Evolutionary conservation across 169 alveolate genomes (phyloP).

Genomic region (Besnoitia besnoiti): DNA sequence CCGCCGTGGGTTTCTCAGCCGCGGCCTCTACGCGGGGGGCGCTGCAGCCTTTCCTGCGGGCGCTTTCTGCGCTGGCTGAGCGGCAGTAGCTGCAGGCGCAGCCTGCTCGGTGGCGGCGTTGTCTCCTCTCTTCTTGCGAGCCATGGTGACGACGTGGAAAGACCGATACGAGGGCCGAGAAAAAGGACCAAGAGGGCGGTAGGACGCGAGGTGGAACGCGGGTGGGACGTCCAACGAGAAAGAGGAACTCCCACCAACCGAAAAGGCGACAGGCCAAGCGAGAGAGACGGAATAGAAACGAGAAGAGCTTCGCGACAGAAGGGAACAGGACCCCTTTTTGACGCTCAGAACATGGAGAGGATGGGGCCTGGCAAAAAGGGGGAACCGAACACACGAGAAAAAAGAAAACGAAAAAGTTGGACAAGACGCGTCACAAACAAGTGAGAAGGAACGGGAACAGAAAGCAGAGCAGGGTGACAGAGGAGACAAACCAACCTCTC

Average conservation of each 20-base stretch:
- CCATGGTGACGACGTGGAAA: slow-evolving; percentile 26
- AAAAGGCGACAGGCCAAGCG: background rate
- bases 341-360: background rate
- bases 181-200: background rate
- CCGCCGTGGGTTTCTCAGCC: background rate
- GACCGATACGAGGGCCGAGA: background rate
- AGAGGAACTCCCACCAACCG: no score
- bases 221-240: background rate
- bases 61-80: background rate
- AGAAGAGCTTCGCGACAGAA: background rate
- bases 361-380: no score
- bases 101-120: slow-evolving; percentile 59
- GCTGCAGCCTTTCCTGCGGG: background rate
- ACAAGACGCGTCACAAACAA: no score
- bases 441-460: no score
- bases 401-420: no score
- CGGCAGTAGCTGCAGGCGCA: slow-evolving; percentile 2
- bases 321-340: background rate
- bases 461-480: no score
- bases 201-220: background rate
- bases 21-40: background rate
- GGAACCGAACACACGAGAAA: background rate
- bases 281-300: background rate
- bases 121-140: slow-evolving; percentile 69
- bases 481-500: no score